Evolutionary conservation across 2,329 filamentous ascomycete genomes (phyloP), one percentile per base, ranked within the genome.

Genomic region (Fusarium neocosmosporiellum): DNA sequence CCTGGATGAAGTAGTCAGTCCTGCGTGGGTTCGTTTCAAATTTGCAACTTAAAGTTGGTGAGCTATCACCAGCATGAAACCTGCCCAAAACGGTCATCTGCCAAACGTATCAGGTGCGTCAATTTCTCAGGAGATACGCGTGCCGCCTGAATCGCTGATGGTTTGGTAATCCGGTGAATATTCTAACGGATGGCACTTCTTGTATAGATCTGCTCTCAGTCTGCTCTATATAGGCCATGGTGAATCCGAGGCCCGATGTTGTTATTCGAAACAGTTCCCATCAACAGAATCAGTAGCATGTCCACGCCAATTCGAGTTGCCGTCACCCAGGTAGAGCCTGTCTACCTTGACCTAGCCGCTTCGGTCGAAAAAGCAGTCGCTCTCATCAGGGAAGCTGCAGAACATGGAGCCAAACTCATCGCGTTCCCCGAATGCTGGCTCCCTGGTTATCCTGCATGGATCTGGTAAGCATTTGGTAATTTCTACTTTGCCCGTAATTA

Each of bases 351-450:
- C 33, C 64, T 78, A 1, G 63, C 67, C 10, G 71, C 53, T 20
- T 71, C 75, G 10, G 58, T 79, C 16, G 62, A 73, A 16, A 79
- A 79, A 37, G 65, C 72, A 29, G 71, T 69, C 58, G 39, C n/a
- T 9, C 76, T 78, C 29, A 70, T 78, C 41, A 62, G 60, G 24
- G 75, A 78, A 57, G 76, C 76, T 27, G 69, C 76, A 18, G 27
- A 67, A 4, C 85, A 88, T 61, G 87, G 86, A 2, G 88, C 88
- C 1, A 83, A 88, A 58, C 80, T 92, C 4, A 77, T 92, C 11
- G 83, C 84, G 0, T 89, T 89, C 66, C 84, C 88, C 2, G 87
- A 89, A 67, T 83, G 83, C 29, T 89, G 85, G 84, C 83, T 88
- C 27, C 86, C 87, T 0, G 87, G 87, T 0, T 89, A 89, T 76